Conservation (phyloP, 305 asterid genomes). For the Andrographis paniculata region DNA sequence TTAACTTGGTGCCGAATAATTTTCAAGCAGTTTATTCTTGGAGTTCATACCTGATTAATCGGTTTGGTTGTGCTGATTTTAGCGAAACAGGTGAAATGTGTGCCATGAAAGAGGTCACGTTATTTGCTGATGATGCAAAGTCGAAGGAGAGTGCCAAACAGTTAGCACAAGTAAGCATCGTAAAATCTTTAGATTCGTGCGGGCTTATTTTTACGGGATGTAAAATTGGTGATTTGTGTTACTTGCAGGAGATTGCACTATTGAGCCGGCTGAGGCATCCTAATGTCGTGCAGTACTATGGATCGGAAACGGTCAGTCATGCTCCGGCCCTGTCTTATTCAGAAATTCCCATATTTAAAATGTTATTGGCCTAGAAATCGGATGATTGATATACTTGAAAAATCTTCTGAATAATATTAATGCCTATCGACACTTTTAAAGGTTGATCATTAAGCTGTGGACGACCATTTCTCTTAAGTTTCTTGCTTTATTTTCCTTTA, state of each 20-base stretch:
- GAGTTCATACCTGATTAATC: slow-evolving; percentile 19
- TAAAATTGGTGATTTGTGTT: slow-evolving; percentile 15
- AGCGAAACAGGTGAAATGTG: slow-evolving; percentile 99
- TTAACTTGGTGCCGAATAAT: background rate
- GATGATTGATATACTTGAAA: slow-evolving; percentile 16
- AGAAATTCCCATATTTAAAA: too few relatives aligned
- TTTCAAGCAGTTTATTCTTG: background rate
- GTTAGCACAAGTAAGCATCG: slow-evolving; percentile 79
- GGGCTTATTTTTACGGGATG: background rate
- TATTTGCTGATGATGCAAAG: slow-evolving; percentile 93
- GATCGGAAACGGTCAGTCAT: slow-evolving; percentile 78
- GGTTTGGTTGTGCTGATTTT: slow-evolving; percentile 22
- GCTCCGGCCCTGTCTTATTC: slow-evolving; percentile 1
- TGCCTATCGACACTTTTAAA: too few relatives aligned
- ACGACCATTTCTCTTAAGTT: slow-evolving; percentile 12
- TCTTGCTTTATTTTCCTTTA: slow-evolving; percentile 22
- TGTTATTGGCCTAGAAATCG: slow-evolving; percentile 18
- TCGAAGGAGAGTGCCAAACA: slow-evolving; percentile 99
- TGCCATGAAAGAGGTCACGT: slow-evolving; percentile 99
- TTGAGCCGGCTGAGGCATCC: slow-evolving; percentile 91
- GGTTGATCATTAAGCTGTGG: background rate
- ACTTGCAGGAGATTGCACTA: slow-evolving; percentile 71
- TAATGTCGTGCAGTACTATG: slow-evolving; percentile 91
- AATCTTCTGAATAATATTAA: too few relatives aligned
- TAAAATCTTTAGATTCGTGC: background rate